Evolutionary conservation across 768 basidiomycete species (phyloP).

Genomic region (Glaciozyma antarctica): DNA sequence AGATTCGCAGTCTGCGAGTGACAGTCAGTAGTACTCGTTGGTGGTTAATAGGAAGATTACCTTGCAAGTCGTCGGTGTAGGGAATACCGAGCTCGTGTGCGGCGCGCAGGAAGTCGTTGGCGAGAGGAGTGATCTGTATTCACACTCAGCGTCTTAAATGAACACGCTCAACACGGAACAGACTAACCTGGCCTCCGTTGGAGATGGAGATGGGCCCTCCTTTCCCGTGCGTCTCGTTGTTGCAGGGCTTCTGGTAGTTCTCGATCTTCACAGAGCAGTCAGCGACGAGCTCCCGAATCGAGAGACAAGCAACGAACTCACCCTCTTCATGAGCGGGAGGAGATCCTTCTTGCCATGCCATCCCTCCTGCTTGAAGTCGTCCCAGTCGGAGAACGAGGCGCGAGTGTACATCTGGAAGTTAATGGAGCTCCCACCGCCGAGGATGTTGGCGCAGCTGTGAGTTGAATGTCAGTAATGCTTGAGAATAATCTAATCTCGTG

Average conservation of each 20-base stretch:
- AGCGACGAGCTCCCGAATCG: neutral
- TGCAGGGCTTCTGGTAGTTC: slow-evolving; percentile 64
- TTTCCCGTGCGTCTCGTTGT: slow-evolving; percentile 60
- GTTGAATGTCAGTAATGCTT: slow-evolving; percentile 5
- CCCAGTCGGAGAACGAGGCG: slow-evolving; percentile 33
- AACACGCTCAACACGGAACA: no score
- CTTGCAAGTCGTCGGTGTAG: slow-evolving; percentile 53
- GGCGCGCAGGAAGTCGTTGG: slow-evolving; percentile 53
- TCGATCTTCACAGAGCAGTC: slow-evolving; percentile 46
- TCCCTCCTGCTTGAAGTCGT: slow-evolving; percentile 54
- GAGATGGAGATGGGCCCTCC: slow-evolving; percentile 65
- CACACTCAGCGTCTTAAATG: neutral
- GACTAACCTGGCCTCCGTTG: slow-evolving; percentile 50
- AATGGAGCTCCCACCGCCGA: slow-evolving; percentile 48
- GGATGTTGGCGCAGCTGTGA: slow-evolving; percentile 56
- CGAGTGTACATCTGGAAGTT: slow-evolving; percentile 71
- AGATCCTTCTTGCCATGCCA: slow-evolving; percentile 45
- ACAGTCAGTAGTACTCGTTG: neutral
- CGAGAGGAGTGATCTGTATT: slow-evolving; percentile 48
- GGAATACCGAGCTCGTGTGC: slow-evolving; percentile 20
- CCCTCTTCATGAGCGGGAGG: slow-evolving; percentile 61
- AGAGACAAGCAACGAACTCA: slow-evolving; percentile 36
- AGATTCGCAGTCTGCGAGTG: slow-evolving; percentile 39
- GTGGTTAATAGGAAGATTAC: slow-evolving; percentile 41
- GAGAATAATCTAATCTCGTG: neutral